Conservation (phyloP, 164 flowering plant species). For the Stephania cephalantha region DNA sequence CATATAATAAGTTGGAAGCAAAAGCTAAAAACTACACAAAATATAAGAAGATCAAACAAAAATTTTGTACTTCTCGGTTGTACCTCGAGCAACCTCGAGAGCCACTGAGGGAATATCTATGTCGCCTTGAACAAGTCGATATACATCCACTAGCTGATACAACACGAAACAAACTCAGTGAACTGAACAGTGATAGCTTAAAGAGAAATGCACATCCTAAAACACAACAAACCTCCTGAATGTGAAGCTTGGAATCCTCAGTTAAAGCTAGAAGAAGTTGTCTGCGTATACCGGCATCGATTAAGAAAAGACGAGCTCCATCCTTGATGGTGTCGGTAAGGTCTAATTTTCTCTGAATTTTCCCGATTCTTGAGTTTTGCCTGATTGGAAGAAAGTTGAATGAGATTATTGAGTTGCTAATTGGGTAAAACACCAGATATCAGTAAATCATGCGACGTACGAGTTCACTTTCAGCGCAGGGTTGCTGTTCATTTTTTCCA, state of each 20-base stretch:
- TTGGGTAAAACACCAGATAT: background rate
- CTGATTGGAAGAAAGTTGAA: constrained; percentile 23
- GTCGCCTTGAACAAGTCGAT: constrained; percentile 50
- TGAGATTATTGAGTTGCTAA: background rate
- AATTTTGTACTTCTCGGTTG: background rate
- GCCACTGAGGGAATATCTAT: constrained; percentile 47
- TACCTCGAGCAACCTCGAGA: constrained; percentile 44
- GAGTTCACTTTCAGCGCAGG: constrained; percentile 65
- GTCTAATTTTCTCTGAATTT: constrained; percentile 57
- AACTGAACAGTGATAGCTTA: background rate
- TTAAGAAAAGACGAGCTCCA: constrained; percentile 82
- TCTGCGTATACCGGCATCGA: constrained; percentile 84
- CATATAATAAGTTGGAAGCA: background rate
- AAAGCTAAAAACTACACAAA: no score
- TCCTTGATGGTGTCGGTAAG: constrained; percentile 95
- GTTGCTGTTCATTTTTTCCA: constrained; percentile 84
- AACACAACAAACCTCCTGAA: constrained; percentile 65
- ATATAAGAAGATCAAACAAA: no score
- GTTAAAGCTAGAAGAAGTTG: constrained; percentile 91
- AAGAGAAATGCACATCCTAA: background rate
- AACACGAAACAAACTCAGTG: constrained; percentile 9
- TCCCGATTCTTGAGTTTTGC: constrained; percentile 36
- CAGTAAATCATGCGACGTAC: constrained; percentile 29
- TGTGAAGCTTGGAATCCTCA: constrained; percentile 93
- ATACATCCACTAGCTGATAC: constrained; percentile 51